Evolutionary conservation across 768 basidiomycete genomes (phyloP), one percentile per base, ranked within the genome.

Genomic region (Xerocomellus intermedius): DNA sequence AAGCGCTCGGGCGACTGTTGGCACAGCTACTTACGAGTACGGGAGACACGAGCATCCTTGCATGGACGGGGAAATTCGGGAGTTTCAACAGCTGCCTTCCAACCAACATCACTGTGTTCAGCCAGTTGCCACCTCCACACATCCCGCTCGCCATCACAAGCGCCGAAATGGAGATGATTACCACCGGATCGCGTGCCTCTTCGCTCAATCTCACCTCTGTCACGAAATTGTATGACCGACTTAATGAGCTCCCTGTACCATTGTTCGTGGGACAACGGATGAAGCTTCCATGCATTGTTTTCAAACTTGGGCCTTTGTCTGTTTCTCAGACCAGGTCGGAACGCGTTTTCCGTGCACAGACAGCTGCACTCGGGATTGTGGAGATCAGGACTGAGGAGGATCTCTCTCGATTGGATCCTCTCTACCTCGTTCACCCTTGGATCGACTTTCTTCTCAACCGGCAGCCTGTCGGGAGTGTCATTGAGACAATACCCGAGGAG

Each of bases 61-160:
- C 52, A 10, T 57, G 56, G 56, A 43, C 39, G 2, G 56, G 56
- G 10, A 19, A 12, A 30, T 24, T 46, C 10, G 52, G 56, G 17
- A 48, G 9, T 13, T 54, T 49, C 37, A 57, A 54, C 8, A 58
- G 53, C 38, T 58, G 52, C 7, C 48, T 55, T 24, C 53, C 56
- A 0, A 24, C 4, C 4, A 5, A 9, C 14, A 48, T 58, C 12
- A 12, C 30, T 1, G 50, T 42, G 12, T 56, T 56, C 26, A 17
- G 17, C 13, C 30, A 50, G 10, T 14, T 28, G 4, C 26, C 37
- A 7, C 26, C 42, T 6, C 33, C 47, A 13, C 38, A 54, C 30
- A 39, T 49, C 24, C 56, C 52, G 1, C 32, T 17, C 2, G 10
- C 41, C 17, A 38, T 45, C 21, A 8, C 1, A 26, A 16, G 7